A percentile compares a stretch with the other conserved stretches of the same genome.
These are phyloP conservation scores for Ichthyophonus hoferi DNA, from an alignment of 208 protist species.

Conservation along the genomic window DNA sequence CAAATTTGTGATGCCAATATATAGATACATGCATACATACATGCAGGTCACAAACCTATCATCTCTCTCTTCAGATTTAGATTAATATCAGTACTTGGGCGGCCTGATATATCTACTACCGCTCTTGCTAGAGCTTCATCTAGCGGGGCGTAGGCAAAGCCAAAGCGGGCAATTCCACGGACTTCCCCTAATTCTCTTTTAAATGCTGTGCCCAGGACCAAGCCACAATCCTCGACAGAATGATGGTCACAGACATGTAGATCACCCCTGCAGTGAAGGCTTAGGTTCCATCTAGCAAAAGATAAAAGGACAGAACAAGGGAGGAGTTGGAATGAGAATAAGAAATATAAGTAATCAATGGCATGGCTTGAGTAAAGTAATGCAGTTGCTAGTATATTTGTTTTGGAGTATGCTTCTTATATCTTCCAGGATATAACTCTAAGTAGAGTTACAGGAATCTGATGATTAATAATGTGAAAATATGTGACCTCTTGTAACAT, in stretches of 20 bases:
- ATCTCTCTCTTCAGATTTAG: constrained; percentile 58
- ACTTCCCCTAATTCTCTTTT: constrained; percentile 56
- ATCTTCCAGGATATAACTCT: too few species aligned
- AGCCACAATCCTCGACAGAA: constrained; percentile 65
- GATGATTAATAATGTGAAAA: too few species aligned
- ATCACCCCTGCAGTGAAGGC: constrained; percentile 57
- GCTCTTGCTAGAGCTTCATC: constrained; percentile 66
- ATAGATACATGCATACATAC: too few species aligned
- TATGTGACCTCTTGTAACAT: too few species aligned
- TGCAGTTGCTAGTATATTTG: too few species aligned
- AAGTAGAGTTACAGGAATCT: too few species aligned
- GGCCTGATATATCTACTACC: constrained; percentile 66
- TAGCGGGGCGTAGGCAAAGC: constrained; percentile 58
- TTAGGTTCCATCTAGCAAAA: not conserved
- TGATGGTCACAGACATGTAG: constrained; percentile 70
- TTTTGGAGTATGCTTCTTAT: too few species aligned
- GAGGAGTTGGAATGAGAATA: not conserved
- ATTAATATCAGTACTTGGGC: constrained; percentile 53
- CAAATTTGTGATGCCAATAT: too few species aligned
- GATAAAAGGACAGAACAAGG: not conserved
- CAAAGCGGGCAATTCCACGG: constrained; percentile 59
- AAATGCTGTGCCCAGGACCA: constrained; percentile 58
- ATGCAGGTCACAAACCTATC: too few species aligned
- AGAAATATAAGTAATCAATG: not conserved
- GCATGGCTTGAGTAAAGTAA: not conserved